These are phyloP conservation scores for Diaporthe citriasiana DNA, from an alignment of 2,329 filamentous ascomycete species.

Conservation along the genomic window DNA sequence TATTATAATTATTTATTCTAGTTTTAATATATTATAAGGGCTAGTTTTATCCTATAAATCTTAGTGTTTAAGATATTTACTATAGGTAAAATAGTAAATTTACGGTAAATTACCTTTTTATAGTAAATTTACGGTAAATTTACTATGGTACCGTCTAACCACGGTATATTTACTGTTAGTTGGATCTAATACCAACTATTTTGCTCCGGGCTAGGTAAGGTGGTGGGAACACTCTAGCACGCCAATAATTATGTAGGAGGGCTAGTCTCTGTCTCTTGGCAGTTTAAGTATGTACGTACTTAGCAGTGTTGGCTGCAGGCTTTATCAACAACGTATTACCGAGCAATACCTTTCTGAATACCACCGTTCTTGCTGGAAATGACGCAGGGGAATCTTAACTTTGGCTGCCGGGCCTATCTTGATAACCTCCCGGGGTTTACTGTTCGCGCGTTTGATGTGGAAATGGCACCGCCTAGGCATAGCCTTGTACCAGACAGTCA, in stretches of 20 bases:
- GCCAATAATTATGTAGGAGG: not conserved
- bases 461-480: not conserved
- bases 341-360: not conserved
- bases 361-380: not conserved
- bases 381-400: not conserved
- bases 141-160: too few relatives aligned
- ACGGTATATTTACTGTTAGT: too few relatives aligned
- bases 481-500: not conserved
- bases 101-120: too few relatives aligned
- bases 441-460: not conserved
- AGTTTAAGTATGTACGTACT: not conserved
- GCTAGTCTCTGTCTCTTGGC: slow-evolving; percentile 4
- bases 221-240: not conserved
- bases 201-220: too few relatives aligned
- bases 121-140: too few relatives aligned
- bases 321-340: not conserved
- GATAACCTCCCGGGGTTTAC: not conserved
- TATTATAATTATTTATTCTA: too few relatives aligned
- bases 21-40: too few relatives aligned
- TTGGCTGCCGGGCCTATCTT: slow-evolving; percentile 1
- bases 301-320: not conserved
- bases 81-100: too few relatives aligned
- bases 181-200: too few relatives aligned
- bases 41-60: too few relatives aligned
- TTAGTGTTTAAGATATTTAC: too few relatives aligned